Evolutionary conservation across 2,329 filamentous ascomycete genomes (phyloP).

Genomic region (Talaromyces sp.): DNA sequence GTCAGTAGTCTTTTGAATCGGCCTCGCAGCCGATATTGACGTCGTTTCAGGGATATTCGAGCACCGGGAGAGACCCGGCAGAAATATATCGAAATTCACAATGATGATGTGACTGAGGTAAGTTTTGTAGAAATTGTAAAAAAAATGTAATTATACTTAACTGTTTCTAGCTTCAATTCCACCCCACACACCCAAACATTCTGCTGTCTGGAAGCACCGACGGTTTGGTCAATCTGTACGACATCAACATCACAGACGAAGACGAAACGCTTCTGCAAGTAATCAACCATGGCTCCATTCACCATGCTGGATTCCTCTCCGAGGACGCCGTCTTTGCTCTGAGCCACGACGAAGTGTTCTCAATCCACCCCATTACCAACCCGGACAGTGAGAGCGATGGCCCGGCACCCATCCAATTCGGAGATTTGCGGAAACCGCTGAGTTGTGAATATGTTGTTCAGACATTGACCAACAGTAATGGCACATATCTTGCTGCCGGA

Average conservation of each 20-base stretch:
- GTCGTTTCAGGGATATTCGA: constrained; percentile 38
- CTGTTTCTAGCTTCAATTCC: constrained; percentile 42
- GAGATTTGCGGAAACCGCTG: constrained; percentile 52
- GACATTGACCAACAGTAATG: constrained; percentile 41
- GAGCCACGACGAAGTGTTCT: constrained; percentile 58
- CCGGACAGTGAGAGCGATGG: constrained; percentile 41
- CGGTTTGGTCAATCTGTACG: constrained; percentile 58
- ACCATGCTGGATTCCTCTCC: constrained; percentile 56
- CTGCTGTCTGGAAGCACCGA: constrained; percentile 60
- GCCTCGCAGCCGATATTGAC: constrained; percentile 16
- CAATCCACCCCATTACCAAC: constrained; percentile 51
- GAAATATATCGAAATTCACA: constrained; percentile 44
- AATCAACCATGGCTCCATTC: constrained; percentile 59
- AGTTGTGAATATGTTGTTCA: constrained; percentile 57
- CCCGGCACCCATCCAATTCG: constrained; percentile 46
- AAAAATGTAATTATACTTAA: not conserved
- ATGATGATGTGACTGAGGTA: constrained; percentile 57
- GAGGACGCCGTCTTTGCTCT: constrained; percentile 51
- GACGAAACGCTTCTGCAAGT: constrained; percentile 60
- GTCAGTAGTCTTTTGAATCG: constrained; percentile 25
- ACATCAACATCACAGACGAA: constrained; percentile 53
- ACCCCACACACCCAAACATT: constrained; percentile 47
- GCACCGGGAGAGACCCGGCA: constrained; percentile 29
- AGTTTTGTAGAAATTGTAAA: constrained; percentile 12
- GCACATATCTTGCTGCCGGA: constrained; percentile 43